A percentile compares a stretch with the other conserved stretches of the same genome.
phyloP scores from a whole-genome alignment of 1,284 basidiomycete species.

The Cutaneotrichosporon spelunceum region DNA sequence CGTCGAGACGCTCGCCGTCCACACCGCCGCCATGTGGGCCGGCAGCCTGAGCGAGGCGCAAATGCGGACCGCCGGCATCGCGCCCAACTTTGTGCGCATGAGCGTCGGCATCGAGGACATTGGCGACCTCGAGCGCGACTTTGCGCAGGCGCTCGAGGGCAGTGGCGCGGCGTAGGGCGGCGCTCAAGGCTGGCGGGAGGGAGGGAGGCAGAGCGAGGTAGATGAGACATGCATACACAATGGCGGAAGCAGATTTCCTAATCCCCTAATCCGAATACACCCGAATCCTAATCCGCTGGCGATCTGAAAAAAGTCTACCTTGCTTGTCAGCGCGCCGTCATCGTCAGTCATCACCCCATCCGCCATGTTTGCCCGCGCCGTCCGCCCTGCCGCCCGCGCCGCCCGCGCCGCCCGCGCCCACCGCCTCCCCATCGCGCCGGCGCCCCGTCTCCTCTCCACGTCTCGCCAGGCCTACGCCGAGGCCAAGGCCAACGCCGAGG shows the following conservation, averaged over 20 bases:
- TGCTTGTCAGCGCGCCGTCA: background rate
- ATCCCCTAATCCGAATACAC: background rate
- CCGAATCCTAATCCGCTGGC: slow-evolving; percentile 3
- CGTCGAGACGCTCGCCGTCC: slow-evolving; percentile 19
- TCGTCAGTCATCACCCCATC: background rate
- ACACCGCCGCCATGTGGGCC: slow-evolving; percentile 21
- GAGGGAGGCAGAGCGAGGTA: too few relatives aligned
- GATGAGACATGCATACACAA: background rate
- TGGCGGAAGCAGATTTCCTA: background rate
- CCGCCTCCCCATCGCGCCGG: background rate
- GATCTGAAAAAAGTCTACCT: background rate
- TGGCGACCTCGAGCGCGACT: slow-evolving; percentile 18
- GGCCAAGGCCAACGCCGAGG: too few relatives aligned
- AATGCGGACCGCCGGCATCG: slow-evolving; percentile 16
- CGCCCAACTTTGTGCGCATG: slow-evolving; percentile 19
- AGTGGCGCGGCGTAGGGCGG: background rate
- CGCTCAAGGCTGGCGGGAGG: too few relatives aligned
- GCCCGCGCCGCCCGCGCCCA: background rate
- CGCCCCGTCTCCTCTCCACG: background rate
- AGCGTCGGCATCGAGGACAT: slow-evolving; percentile 18
- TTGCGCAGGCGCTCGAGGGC: slow-evolving; percentile 12
- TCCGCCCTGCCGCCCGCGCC: slow-evolving; percentile 2
- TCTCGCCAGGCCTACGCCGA: background rate
- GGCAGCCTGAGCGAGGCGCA: slow-evolving; percentile 19
- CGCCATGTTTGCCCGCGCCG: slow-evolving; percentile 6